Conservation (phyloP, 2,329 filamentous ascomycete species). For the Aschersonia sp. region DNA sequence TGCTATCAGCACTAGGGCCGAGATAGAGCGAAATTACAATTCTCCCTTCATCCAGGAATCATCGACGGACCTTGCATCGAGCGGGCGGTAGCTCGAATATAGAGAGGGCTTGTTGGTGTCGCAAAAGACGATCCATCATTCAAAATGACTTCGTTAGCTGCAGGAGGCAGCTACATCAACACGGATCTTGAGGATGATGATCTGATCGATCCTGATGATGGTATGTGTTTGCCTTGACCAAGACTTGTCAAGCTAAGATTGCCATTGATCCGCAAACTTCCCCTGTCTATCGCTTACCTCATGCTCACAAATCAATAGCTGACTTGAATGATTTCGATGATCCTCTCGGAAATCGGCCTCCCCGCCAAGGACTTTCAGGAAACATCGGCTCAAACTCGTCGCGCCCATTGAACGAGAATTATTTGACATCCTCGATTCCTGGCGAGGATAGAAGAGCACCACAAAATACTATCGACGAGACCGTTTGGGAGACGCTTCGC, state of each 20-base stretch:
- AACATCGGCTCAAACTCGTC: slow-evolving; percentile 58
- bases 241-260: background rate
- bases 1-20: no score
- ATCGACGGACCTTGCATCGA: no score
- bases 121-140: background rate
- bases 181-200: slow-evolving; percentile 52
- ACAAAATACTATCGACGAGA: slow-evolving; percentile 90
- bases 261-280: background rate
- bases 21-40: no score
- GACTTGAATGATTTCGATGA: slow-evolving; percentile 90
- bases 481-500: slow-evolving; percentile 91
- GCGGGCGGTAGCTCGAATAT: no score
- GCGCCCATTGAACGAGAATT: slow-evolving; percentile 53
- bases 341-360: slow-evolving; percentile 53
- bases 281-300: background rate
- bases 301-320: slow-evolving; percentile 28
- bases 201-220: slow-evolving; percentile 67
- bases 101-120: no score
- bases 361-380: slow-evolving; percentile 68
- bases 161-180: slow-evolving; percentile 43
- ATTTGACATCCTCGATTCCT: slow-evolving; percentile 76
- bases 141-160: slow-evolving; percentile 30
- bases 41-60: no score
- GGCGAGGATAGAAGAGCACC: slow-evolving; percentile 86
- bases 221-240: slow-evolving; percentile 25